phyloP scores from a whole-genome alignment of 1,284 basidiomycete species.

The Fomitopsis pinicola region DNA sequence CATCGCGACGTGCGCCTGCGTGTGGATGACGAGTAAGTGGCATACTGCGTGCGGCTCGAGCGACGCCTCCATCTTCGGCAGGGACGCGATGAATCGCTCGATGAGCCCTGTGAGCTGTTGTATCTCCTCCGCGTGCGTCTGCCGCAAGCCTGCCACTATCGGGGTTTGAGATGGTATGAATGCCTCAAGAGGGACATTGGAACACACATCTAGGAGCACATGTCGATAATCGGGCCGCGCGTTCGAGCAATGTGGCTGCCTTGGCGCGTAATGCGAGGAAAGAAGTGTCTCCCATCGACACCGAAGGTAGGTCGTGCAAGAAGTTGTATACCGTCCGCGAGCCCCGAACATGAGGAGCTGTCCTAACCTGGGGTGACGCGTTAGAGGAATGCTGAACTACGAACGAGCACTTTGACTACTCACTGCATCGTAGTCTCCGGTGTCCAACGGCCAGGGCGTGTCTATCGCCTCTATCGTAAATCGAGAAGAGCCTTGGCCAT shows the following conservation, averaged over 20 bases:
- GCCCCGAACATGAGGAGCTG: constrained; percentile 11
- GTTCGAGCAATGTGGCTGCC: constrained; percentile 30
- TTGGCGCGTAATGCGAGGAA: constrained; percentile 30
- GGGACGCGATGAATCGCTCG: constrained; percentile 21
- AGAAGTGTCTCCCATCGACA: constrained; percentile 20
- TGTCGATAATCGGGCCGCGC: constrained; percentile 16
- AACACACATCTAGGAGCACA: constrained; percentile 16
- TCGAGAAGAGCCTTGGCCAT: constrained; percentile 21
- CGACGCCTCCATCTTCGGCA: constrained; percentile 18
- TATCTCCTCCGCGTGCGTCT: constrained; percentile 22
- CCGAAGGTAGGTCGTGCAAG: constrained; percentile 20
- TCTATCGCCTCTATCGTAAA: constrained; percentile 28
- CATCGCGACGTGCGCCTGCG: constrained; percentile 31
- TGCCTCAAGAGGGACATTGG: not conserved
- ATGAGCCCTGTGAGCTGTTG: constrained; percentile 25
- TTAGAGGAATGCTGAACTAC: not conserved
- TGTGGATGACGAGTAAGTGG: constrained; percentile 27
- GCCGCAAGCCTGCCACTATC: constrained; percentile 3
- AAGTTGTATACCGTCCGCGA: constrained; percentile 28
- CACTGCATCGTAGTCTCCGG: constrained; percentile 27
- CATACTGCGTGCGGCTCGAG: constrained; percentile 15
- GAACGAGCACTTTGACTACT: not conserved
- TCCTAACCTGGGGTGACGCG: not conserved
- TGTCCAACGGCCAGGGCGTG: constrained; percentile 40
- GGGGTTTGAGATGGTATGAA: not conserved